Base-by-base conservation (phyloP, 1,139 yeast genomes). In the Candida buenavistaensis region DNA sequence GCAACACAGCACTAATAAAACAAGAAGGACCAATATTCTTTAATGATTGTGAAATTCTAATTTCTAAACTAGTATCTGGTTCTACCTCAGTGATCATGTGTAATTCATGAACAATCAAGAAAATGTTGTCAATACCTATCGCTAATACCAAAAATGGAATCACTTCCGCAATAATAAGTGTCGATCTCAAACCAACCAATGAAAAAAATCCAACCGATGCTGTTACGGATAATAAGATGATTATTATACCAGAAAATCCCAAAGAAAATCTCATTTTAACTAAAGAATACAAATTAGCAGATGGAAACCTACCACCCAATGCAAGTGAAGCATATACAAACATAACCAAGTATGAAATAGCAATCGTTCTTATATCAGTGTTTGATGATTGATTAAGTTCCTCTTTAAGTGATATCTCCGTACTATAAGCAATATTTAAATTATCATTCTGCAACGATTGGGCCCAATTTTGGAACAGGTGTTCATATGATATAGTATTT, bases 101-200 rank as follows among this genome's bases (percentile, higher is more conserved):
- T 32, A 86, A 65, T 51, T 88, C 96, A 55, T 88, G 92, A 1
- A 88, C 83, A 15, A 92, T 76, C 45, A 92, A 64, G 53, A 90
- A 92, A 22, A 92, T 85, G 53, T 92, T 92, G 59, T 92, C 98
- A 17, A 92, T 92, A 11, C 98, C 98, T 38, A 92, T 82, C 0
- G 98, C 98, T 42, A 92, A 68, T 5, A 92, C 84, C 51, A 92
- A 64, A 51, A 92, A 92, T n/a, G 97, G 97, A 28, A 92, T 92
- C 3, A 92, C 97, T 54, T 92, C 97, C 1, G 97, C 97, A 44
- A 92, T 88, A 44, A 92, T 90, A 26, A 92, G 66, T 0, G 97
- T 92, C 0, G 95, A 86, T 50, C 85, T 87, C 33, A 90, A 61
- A 0, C 95, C 95, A 13, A 84, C 45, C 8, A 77, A 51, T 6